These are phyloP conservation scores for Xylaria sp. DNA, from an alignment of 2,329 filamentous ascomycete species.

Conservation along the genomic window DNA sequence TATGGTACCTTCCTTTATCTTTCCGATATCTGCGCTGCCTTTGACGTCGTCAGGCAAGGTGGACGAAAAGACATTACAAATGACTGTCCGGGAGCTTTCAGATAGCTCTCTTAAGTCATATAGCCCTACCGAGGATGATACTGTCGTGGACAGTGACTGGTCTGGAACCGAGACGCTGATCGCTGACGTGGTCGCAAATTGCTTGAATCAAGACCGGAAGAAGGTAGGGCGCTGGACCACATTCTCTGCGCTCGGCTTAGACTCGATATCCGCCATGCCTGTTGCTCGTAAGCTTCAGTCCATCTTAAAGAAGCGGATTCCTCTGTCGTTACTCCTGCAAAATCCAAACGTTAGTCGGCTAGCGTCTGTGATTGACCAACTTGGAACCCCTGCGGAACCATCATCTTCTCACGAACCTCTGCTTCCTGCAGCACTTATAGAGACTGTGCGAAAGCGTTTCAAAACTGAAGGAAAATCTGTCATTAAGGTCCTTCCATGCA, in stretches of 20 bases:
- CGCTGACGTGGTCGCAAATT: conserved; percentile 57
- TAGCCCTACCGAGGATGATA: conserved; percentile 40
- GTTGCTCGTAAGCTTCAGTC: conserved; percentile 64
- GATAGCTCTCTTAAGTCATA: conserved; percentile 49
- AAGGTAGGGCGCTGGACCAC: conserved; percentile 69
- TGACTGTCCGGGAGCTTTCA: conserved; percentile 54
- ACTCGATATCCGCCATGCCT: conserved; percentile 81
- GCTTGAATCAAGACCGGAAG: conserved; percentile 51
- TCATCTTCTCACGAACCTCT: conserved; percentile 11
- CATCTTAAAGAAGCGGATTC: conserved; percentile 53
- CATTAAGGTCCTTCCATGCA: conserved; percentile 74
- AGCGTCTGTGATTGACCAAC: conserved; percentile 44
- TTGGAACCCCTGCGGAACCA: not conserved
- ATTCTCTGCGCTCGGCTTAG: conserved; percentile 78
- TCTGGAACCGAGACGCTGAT: conserved; percentile 62
- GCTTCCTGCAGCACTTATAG: conserved; percentile 37
- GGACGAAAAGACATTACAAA: conserved; percentile 62
- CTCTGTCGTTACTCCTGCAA: conserved; percentile 73
- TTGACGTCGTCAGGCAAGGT: conserved; percentile 77
- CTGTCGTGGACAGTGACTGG: conserved; percentile 50
- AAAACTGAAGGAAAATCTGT: conserved; percentile 45
- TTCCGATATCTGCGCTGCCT: conserved; percentile 73
- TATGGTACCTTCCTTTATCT: conserved; percentile 77
- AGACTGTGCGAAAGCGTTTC: conserved; percentile 44
- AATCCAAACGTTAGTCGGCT: conserved; percentile 70